phyloP scores from a whole-genome alignment of 345 rosid genomes.

The Chamaenerion angustifolium region DNA sequence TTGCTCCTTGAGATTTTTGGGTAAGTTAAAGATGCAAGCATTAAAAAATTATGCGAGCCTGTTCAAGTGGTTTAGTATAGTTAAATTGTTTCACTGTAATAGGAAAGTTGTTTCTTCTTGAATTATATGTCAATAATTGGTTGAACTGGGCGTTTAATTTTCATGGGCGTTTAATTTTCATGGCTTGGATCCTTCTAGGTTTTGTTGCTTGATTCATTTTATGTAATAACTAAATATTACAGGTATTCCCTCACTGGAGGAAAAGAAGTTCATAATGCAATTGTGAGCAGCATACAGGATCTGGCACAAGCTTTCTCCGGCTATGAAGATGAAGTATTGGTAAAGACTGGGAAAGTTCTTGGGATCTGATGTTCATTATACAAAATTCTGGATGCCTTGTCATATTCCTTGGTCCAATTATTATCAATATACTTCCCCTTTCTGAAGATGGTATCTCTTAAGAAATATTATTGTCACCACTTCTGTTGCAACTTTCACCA shows the following conservation, averaged over 20 bases:
- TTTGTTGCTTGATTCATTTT: neutral
- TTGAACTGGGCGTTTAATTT: no score
- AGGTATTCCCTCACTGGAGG: conserved; percentile 88
- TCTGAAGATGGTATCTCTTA: no score
- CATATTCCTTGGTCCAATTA: no score
- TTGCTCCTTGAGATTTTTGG: conserved; percentile 73
- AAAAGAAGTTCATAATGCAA: conserved; percentile 89
- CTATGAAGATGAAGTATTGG: conserved; percentile 95
- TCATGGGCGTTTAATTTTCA: no score
- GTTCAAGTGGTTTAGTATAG: no score
- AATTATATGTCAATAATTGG: neutral
- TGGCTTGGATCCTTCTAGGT: neutral
- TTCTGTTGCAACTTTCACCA: no score
- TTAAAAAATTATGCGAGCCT: no score
- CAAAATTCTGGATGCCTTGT: no score
- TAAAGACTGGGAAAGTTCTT: conserved; percentile 17
- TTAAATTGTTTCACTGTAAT: no score
- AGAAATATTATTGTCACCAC: no score
- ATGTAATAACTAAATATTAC: conserved; percentile 4
- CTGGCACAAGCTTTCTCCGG: conserved; percentile 62
- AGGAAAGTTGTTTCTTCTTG: neutral
- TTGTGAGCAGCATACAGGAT: conserved; percentile 89
- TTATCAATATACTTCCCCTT: no score
- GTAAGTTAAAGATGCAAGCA: conserved; percentile 22
- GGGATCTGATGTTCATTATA: no score